Percentiles rank a stretch among this genome's conserved stretches.
Evolutionary conservation across 805 yeast genomes (phyloP).

Genomic region (Lipomyces oligophaga): DNA sequence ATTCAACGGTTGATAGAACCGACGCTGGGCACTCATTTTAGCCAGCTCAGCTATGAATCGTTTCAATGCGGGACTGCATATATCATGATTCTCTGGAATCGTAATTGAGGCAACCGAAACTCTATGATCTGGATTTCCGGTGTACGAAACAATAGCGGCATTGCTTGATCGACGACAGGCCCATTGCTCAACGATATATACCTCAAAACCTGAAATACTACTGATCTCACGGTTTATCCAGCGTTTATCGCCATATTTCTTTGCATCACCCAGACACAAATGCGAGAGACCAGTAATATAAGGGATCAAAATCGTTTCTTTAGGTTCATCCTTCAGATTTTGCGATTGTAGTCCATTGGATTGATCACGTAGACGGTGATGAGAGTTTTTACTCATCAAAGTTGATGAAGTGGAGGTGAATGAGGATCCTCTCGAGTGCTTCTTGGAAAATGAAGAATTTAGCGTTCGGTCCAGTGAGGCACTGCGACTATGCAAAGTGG

Average conservation of each 20-base stretch:
- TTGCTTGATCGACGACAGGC: conserved; percentile 60
- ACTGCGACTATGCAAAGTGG: too few species aligned
- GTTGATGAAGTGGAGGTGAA: too few species aligned
- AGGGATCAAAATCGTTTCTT: conserved; percentile 9
- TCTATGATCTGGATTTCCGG: conserved; percentile 72
- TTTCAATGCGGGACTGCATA: conserved; percentile 52
- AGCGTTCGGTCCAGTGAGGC: too few species aligned
- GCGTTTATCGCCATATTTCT: background rate
- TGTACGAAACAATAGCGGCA: conserved; percentile 71
- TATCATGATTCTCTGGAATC: conserved; percentile 45
- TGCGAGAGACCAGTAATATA: conserved; percentile 1
- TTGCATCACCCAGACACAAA: background rate
- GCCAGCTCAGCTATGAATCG: conserved; percentile 63
- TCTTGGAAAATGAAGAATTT: too few species aligned
- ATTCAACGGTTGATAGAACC: conserved; percentile 50
- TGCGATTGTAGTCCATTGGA: too few species aligned
- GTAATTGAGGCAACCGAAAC: conserved; percentile 59
- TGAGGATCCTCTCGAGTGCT: too few species aligned
- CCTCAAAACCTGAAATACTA: conserved; percentile 69
- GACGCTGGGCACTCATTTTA: conserved; percentile 65
- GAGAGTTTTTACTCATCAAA: too few species aligned
- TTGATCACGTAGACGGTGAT: too few species aligned
- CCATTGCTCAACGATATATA: conserved; percentile 95
- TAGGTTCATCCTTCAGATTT: background rate
- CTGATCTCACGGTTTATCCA: conserved; percentile 2